Evolutionary conservation across 1,284 basidiomycete genomes (phyloP), one percentile per base, ranked within the genome.

Genomic region (Sporisorium scitamineum): DNA sequence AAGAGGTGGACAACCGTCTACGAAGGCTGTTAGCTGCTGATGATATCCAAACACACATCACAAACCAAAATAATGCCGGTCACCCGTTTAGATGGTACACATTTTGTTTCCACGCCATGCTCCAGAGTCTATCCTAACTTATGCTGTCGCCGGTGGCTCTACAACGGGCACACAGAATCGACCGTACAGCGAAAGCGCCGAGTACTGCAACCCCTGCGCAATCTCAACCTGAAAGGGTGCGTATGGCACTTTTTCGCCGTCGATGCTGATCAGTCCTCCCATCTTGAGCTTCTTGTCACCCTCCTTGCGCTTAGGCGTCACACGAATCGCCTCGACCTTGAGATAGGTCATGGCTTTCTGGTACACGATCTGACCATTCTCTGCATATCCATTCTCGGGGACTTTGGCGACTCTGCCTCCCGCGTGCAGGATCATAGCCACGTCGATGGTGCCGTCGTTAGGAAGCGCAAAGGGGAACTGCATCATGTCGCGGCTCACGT

Each of bases 221-320:
- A 93, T 90, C 85, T 97, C 93, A 6, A 97, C 92, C 78, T 94
- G 90, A 85, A 92, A 95, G 61, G 91, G 89, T 78, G 91, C 89
- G 79, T 93, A 93, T 1, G 92, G 91, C 80, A 91, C 92, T 16
- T 87, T 85, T 86, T 98, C 95, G 18, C 95, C 95, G 81, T 98
- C 95, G 62, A 94, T 88, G 45, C 73, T 79, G 32, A 81, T 55
- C 48, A 69, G 50, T 4, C 75, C 73, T 1, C 72, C 75, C 11
- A 58, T 61, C 55, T 78, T 78, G 24, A 79, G 54, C 54, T 58
- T 55, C 47, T 58, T 70, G 53, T 83, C 73, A 16, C 80, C 81
- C 47, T 63, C 62, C 24, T 62, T 56, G 11, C 69, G 59, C 20
- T 57, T 64, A 0, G 84, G 84, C 47, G 80, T 81, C 27, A 85